Evolutionary conservation across 768 basidiomycete genomes (phyloP).

Genomic region (Sarcomyxa edulis): DNA sequence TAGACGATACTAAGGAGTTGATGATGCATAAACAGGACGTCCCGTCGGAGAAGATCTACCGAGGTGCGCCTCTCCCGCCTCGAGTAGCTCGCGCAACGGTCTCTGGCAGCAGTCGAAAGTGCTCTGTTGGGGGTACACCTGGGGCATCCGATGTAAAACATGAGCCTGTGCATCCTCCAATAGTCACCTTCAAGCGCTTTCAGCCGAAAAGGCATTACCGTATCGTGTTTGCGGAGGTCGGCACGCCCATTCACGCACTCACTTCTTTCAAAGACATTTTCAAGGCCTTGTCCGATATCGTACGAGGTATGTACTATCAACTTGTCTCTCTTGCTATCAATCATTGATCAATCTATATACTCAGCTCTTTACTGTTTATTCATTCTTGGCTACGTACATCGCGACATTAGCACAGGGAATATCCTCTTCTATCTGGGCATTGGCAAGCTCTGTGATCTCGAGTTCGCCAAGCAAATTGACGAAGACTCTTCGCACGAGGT

Average conservation of each 20-base stretch:
- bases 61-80: too few relatives aligned
- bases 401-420: slow-evolving; percentile 13
- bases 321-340: neutral
- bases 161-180: too few relatives aligned
- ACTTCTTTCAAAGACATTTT: neutral
- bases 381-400: slow-evolving; percentile 8
- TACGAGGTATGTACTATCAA: slow-evolving; percentile 4
- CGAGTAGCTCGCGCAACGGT: too few relatives aligned
- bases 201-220: neutral
- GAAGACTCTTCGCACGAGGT: neutral
- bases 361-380: slow-evolving; percentile 7
- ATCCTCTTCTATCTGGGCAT: slow-evolving; percentile 1
- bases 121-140: too few relatives aligned
- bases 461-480: slow-evolving; percentile 4
- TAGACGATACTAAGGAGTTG: too few relatives aligned
- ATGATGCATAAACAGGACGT: neutral
- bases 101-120: too few relatives aligned
- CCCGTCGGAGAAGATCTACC: neutral
- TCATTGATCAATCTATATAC: neutral
- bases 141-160: too few relatives aligned
- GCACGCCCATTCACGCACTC: neutral
- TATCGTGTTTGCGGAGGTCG: neutral
- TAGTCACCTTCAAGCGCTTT: too few relatives aligned
- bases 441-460: slow-evolving; percentile 10
- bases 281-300: neutral